Evolutionary conservation across 495 filamentous ascomycete species (phyloP).

Genomic region (Xylaria telfairii): DNA sequence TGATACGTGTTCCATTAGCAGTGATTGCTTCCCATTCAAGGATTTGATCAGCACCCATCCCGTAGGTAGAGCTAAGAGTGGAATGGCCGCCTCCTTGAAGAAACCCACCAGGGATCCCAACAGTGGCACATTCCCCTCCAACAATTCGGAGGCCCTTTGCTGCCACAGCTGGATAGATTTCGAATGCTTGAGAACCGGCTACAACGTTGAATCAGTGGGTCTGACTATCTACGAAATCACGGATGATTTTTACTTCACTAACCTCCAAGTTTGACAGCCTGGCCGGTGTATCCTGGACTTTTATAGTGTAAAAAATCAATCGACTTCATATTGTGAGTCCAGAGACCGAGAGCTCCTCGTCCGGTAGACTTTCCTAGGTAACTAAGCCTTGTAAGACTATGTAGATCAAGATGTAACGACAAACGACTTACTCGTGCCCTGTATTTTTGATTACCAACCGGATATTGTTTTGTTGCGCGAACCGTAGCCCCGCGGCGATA

Average conservation of each 20-base stretch:
- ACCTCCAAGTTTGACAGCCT: conserved; percentile 56
- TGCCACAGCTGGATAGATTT: conserved; percentile 51
- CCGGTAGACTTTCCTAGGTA: conserved; percentile 51
- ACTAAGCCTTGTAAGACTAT: conserved; percentile 12
- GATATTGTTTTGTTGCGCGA: conserved; percentile 46
- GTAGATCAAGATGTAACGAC: neutral
- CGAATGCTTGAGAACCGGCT: conserved; percentile 57
- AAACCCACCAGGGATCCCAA: conserved; percentile 60
- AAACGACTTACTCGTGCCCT: conserved; percentile 43
- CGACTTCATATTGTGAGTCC: conserved; percentile 60
- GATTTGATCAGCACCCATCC: conserved; percentile 65
- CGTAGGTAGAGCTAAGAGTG: conserved; percentile 57
- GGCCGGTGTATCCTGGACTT: conserved; percentile 45
- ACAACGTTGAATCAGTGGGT: neutral
- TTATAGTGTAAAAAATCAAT: conserved; percentile 50
- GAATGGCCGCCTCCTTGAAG: conserved; percentile 69
- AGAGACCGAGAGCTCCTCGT: conserved; percentile 57
- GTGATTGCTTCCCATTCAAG: conserved; percentile 67
- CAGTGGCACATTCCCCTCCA: conserved; percentile 54
- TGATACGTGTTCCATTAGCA: conserved; percentile 52
- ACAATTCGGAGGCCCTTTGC: conserved; percentile 50
- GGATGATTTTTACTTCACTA: neutral
- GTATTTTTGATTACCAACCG: conserved; percentile 48
- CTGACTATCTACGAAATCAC: neutral
- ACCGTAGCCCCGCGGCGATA: conserved; percentile 47